phyloP scores from a whole-genome alignment of 164 flowering plant species.

The Malania oleifera region DNA sequence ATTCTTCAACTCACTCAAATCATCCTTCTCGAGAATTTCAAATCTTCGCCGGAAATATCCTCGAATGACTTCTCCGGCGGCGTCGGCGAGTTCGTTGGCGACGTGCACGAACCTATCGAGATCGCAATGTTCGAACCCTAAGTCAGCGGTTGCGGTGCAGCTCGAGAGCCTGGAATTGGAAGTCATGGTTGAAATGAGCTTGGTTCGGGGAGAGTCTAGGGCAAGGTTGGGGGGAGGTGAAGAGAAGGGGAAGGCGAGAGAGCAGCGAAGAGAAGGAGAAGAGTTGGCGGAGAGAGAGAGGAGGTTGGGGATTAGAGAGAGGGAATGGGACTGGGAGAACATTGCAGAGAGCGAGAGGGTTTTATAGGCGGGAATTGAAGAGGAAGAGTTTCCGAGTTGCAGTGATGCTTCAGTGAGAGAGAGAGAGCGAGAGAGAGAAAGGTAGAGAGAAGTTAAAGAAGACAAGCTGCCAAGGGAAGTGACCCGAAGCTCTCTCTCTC shows the following conservation, averaged over 20 bases:
- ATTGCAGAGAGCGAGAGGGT: slow-evolving; percentile 10
- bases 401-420: no score
- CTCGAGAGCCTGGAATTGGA: slow-evolving; percentile 20
- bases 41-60: slow-evolving; percentile 73
- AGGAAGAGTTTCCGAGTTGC: no score
- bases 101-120: slow-evolving; percentile 54
- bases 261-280: not conserved
- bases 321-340: slow-evolving; percentile 28
- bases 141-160: slow-evolving; percentile 4
- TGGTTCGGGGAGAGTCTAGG: slow-evolving; percentile 6
- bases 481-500: no score
- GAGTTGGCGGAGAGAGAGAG: slow-evolving; percentile 11
- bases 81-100: slow-evolving; percentile 73
- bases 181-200: slow-evolving; percentile 16
- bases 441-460: no score
- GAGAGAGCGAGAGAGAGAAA: no score
- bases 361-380: no score
- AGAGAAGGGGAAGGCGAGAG: slow-evolving; percentile 8
- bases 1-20: slow-evolving; percentile 54
- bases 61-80: slow-evolving; percentile 83
- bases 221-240: slow-evolving; percentile 1
- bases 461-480: no score
- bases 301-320: slow-evolving; percentile 16
- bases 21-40: slow-evolving; percentile 81
- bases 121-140: slow-evolving; percentile 19